Base-by-base conservation (phyloP, 306 rosid species). In the Hippophae tibetana region DNA sequence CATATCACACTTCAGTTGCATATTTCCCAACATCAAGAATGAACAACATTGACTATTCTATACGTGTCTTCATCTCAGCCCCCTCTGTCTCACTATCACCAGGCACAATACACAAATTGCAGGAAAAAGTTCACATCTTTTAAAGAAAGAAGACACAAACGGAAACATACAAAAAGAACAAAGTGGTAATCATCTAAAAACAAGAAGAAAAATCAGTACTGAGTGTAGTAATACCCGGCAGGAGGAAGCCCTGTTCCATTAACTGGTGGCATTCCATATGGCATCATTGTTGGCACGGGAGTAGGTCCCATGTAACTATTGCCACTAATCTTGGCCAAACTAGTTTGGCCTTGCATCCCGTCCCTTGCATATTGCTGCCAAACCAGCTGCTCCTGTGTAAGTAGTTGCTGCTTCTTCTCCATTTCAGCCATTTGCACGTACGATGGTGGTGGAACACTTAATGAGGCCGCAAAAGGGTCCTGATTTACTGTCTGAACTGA, bases 351-450 rank as follows among this genome's bases (percentile, higher is more conserved):
- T 63, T 85, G 99, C 99, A 92, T 92, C 52, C 99, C 99, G 6
- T 80, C 87, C 67, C 69, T 86, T 23, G 89, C 81, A 63, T 92
- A 92, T 26, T 88, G 99, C 65, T 83, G 85, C 99, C 99, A 92
- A 52, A 84, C 13, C 25, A 71, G 80, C 82, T 92, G 99, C 70
- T 92, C 99, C 57, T 92, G 95, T 69, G 66, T 75, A 3, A 92
- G 83, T 23, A 88, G 65, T 1, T 77, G 79, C 67, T 92, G 99
- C 61, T 92, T 92, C 82, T 92, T 92, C 83, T 92, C 96, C 90
- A 92, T 82, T 61, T 92, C 99, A 0, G 89, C 83, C 99, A 92
- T 88, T 70, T 92, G 99, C 71, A 92, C 99, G 71, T 88, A 92
- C 0, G 99, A 82, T 0, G 99, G 99, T 0, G 99, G 94, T 3